These are phyloP conservation scores for Gossypium gossypioides DNA, from an alignment of 441 rosid genomes.

Conservation along the genomic window DNA sequence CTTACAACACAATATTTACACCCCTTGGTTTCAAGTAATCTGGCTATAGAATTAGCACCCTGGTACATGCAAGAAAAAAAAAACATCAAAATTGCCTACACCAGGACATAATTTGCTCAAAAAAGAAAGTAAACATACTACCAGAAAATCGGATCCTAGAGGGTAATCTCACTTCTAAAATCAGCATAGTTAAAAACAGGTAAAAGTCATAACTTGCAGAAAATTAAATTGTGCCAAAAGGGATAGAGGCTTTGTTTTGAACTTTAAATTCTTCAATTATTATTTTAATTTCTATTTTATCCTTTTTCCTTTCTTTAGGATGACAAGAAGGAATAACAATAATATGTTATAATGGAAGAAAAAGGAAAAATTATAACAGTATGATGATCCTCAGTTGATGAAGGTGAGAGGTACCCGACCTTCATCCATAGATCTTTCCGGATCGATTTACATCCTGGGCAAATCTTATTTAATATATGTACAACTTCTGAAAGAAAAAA, in stretches of 20 bases:
- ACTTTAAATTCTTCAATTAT: neutral
- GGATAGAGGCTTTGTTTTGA: neutral
- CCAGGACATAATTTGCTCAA: conserved; percentile 1
- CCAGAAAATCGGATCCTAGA: neutral
- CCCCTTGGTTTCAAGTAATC: conserved; percentile 28
- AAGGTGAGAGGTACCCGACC: conserved; percentile 41
- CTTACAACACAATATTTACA: conserved; percentile 87
- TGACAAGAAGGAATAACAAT: neutral
- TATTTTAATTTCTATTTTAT: neutral
- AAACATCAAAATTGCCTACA: conserved; percentile 1
- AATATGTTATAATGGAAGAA: neutral
- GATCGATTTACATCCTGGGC: conserved; percentile 80
- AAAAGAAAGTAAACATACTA: neutral
- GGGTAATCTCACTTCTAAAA: conserved; percentile 6
- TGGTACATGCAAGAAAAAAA: conserved; percentile 27
- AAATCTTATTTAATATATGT: conserved; percentile 56
- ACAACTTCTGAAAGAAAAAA: conserved; percentile 64
- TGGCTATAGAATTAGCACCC: conserved; percentile 25
- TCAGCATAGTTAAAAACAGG: neutral
- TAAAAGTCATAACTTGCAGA: neutral
- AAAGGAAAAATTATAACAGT: neutral
- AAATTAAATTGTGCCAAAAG: neutral
- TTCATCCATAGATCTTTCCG: conserved; percentile 45
- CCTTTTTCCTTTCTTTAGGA: neutral
- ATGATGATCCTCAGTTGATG: neutral